Base-by-base conservation (phyloP, 345 rosid genomes). In the Reutealis trisperma region DNA sequence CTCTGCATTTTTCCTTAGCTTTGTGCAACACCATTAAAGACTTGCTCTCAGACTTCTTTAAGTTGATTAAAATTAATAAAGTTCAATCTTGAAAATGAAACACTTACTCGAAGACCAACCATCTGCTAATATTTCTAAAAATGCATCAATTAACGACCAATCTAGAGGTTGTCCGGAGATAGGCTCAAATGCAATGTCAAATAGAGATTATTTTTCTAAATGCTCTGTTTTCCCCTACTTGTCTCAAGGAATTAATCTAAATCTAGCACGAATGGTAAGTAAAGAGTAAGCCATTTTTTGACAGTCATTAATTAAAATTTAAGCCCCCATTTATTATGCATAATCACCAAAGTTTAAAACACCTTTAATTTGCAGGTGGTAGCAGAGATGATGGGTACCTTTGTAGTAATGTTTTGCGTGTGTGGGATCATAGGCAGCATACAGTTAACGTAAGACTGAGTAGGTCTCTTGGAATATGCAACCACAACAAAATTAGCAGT, bases 371-470 rank as follows among this genome's bases (percentile, higher is more conserved):
- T 70, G 82, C 90, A 94, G 97, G 85, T 94, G 0, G 9, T 90
- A 67, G 95, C 92, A 22, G 97, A 94, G 87, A 52, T 90, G 83
- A 76, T 89, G 77, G 97, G 95, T 70, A 86, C 97, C 22, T 94
- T 91, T 72, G 82, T 91, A 6, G 77, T 94, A 75, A 85, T 93
- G 94, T 90, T 88, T 63, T 86, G 93, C 70, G 83, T 93, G 16
- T 84, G 89, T 75, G 98, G 94, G 73, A 87, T 91, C 73, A 82
- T 91, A 71, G 89, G 92, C 37, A 86, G 85, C 80, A 89, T 93
- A 0, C 83, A 86, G 52, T 42, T 90, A 51, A 76, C 80, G 18
- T 77, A 89, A 55, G 94, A 90, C 1, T 86, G 86, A 72, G 92
- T 80, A 3, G 98, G 93, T 49, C 81, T 93, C 12, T 72, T 88